Conservation (phyloP, 2,329 filamentous ascomycete species). For the Aureobasidium sp. region DNA sequence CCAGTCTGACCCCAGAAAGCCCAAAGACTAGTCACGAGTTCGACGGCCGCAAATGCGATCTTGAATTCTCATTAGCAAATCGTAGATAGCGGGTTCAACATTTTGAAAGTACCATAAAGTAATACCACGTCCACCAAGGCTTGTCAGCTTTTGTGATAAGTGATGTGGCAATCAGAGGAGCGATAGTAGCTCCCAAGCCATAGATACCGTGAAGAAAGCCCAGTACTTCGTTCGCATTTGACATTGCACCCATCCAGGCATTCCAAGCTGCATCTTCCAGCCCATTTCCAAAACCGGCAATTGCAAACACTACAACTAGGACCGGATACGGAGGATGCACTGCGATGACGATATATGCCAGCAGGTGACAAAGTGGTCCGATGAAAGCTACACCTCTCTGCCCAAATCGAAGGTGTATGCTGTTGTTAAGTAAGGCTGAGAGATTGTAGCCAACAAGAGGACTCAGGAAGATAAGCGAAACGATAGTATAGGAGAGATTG, state of each 20-base stretch:
- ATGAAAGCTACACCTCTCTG: constrained; percentile 65
- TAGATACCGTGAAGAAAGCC: constrained; percentile 68
- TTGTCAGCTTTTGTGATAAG: constrained; percentile 59
- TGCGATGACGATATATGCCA: constrained; percentile 58
- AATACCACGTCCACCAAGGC: constrained; percentile 69
- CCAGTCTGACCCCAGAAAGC: constrained; percentile 61
- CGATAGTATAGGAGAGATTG: constrained; percentile 51
- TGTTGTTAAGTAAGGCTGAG: constrained; percentile 58
- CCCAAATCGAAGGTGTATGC: constrained; percentile 57
- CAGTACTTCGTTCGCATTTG: constrained; percentile 64
- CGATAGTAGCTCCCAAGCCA: constrained; percentile 62
- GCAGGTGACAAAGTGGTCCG: constrained; percentile 54
- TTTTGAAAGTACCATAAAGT: constrained; percentile 54
- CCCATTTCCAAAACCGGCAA: constrained; percentile 66
- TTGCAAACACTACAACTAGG: constrained; percentile 56
- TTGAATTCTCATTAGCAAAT: constrained; percentile 15
- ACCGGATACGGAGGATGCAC: constrained; percentile 64
- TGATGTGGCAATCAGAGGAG: constrained; percentile 63
- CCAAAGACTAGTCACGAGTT: constrained; percentile 44
- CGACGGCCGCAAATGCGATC: constrained; percentile 50
- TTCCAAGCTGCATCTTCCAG: constrained; percentile 57
- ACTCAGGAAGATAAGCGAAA: constrained; percentile 61
- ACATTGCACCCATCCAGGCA: constrained; percentile 64
- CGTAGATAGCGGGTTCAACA: too few species aligned
- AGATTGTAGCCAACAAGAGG: constrained; percentile 59